These are phyloP conservation scores for Dactylonectria macrodidyma DNA, from an alignment of 2,329 filamentous ascomycete species.

Conservation along the genomic window DNA sequence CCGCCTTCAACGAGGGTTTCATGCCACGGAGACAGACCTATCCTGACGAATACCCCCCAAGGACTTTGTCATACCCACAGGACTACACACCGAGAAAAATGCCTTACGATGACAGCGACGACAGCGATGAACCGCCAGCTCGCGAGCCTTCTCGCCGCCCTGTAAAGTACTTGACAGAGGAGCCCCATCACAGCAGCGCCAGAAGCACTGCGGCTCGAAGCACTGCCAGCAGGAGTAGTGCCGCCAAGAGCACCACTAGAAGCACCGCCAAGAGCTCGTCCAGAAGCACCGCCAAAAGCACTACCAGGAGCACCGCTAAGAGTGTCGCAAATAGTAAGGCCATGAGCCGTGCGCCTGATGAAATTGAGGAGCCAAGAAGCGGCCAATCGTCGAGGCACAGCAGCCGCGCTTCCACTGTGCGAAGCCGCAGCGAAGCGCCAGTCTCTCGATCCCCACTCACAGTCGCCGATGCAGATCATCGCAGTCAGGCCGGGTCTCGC, in stretches of 20 bases:
- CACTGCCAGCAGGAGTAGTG: conserved; percentile 31
- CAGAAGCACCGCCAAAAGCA: conserved; percentile 35
- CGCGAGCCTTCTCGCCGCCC: conserved; percentile 35
- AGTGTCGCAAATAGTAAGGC: conserved; percentile 39
- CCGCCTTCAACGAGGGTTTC: conserved; percentile 38
- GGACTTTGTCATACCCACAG: conserved; percentile 35
- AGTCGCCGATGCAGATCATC: conserved; percentile 58
- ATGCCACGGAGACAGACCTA: conserved; percentile 43
- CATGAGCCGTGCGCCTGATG: conserved; percentile 49
- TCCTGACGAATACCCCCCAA: conserved; percentile 40
- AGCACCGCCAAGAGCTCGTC: conserved; percentile 35
- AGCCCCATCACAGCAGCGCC: conserved; percentile 33
- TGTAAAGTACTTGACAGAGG: conserved; percentile 44
- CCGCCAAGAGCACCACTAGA: conserved; percentile 37
- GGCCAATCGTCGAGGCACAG: conserved; percentile 56
- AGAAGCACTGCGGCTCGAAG: conserved; percentile 37
- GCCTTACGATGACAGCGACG: conserved; percentile 42
- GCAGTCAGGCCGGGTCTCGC: conserved; percentile 58
- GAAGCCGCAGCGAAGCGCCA: conserved; percentile 60
- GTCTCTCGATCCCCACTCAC: conserved; percentile 55
- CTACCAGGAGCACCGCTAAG: conserved; percentile 35
- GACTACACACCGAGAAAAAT: conserved; percentile 40
- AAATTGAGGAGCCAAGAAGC: conserved; percentile 57
- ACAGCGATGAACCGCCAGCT: conserved; percentile 42
- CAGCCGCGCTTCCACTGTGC: conserved; percentile 48